These are phyloP conservation scores for Hippophae tibetana DNA, from an alignment of 306 rosid genomes.

Conservation along the genomic window DNA sequence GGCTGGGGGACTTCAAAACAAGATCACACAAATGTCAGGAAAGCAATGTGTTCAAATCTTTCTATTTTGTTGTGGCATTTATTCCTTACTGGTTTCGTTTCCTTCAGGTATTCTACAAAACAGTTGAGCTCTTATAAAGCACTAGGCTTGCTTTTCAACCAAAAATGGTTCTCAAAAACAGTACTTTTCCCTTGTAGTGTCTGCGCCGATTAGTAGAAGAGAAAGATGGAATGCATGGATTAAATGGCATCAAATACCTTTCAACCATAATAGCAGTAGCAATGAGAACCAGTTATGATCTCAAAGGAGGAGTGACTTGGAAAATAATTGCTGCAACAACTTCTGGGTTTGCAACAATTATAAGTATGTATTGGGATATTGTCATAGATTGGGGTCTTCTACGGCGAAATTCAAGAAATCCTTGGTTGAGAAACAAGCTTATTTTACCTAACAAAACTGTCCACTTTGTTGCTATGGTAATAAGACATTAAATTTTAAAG, in stretches of 20 bases:
- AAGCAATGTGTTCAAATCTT: slow-evolving; percentile 31
- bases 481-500: background rate
- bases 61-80: slow-evolving; percentile 54
- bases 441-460: slow-evolving; percentile 35
- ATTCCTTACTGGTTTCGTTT: slow-evolving; percentile 63
- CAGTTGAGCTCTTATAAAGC: background rate
- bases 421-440: slow-evolving; percentile 72
- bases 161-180: background rate
- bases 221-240: slow-evolving; percentile 29
- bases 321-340: slow-evolving; percentile 22
- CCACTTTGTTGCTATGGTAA: slow-evolving; percentile 53
- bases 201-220: slow-evolving; percentile 45
- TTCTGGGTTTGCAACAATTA: slow-evolving; percentile 36
- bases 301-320: slow-evolving; percentile 23
- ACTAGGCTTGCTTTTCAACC: background rate
- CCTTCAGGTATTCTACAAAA: slow-evolving; percentile 45
- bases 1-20: slow-evolving; percentile 49
- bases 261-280: slow-evolving; percentile 40
- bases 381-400: slow-evolving; percentile 55
- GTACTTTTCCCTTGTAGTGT: slow-evolving; percentile 25
- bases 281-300: slow-evolving; percentile 36
- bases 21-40: slow-evolving; percentile 51
- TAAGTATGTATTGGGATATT: slow-evolving; percentile 48
- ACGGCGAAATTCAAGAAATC: slow-evolving; percentile 36
- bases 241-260: slow-evolving; percentile 38